Evolutionary conservation across 1,284 basidiomycete genomes (phyloP).

Genomic region (Pseudozyma sp.): DNA sequence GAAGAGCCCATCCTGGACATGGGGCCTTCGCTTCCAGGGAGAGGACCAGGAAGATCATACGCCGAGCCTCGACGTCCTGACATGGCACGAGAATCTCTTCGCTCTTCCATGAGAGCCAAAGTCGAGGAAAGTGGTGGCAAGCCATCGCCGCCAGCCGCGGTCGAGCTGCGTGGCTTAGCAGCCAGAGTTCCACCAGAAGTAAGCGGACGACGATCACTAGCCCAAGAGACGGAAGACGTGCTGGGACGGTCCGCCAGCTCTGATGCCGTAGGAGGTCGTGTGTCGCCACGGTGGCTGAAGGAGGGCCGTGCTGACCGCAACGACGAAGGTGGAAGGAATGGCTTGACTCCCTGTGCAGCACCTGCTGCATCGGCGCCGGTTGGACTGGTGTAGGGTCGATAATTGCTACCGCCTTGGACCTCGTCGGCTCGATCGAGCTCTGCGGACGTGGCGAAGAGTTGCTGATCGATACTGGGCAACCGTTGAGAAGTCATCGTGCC

Average conservation of each 20-base stretch:
- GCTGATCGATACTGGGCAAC: constrained; percentile 53
- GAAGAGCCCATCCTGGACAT: constrained; percentile 28
- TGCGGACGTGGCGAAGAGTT: constrained; percentile 39
- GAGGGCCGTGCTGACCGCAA: constrained; percentile 31
- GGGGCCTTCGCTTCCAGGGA: constrained; percentile 8
- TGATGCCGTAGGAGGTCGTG: constrained; percentile 20
- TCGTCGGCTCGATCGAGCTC: constrained; percentile 35
- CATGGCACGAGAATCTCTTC: constrained; percentile 24
- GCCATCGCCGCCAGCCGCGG: constrained; percentile 17
- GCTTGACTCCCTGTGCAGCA: constrained; percentile 20
- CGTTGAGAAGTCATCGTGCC: constrained; percentile 33
- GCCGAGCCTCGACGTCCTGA: constrained; percentile 28
- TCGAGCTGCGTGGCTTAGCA: constrained; percentile 19
- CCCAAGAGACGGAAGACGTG: constrained; percentile 10
- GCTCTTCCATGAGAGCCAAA: constrained; percentile 34
- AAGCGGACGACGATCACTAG: constrained; percentile 36
- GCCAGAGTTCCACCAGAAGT: constrained; percentile 38
- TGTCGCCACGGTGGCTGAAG: constrained; percentile 28
- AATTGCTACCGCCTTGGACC: constrained; percentile 20
- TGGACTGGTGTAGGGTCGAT: constrained; percentile 41
- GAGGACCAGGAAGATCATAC: constrained; percentile 14
- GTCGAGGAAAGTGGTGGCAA: constrained; percentile 35
- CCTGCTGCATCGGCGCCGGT: constrained; percentile 34
- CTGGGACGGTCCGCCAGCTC: constrained; percentile 15
- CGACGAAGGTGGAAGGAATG: constrained; percentile 41